Evolutionary conservation across 257 asterid genomes (phyloP), one percentile per base, ranked within the genome.

Genomic region (Paraleonurus japonicus): DNA sequence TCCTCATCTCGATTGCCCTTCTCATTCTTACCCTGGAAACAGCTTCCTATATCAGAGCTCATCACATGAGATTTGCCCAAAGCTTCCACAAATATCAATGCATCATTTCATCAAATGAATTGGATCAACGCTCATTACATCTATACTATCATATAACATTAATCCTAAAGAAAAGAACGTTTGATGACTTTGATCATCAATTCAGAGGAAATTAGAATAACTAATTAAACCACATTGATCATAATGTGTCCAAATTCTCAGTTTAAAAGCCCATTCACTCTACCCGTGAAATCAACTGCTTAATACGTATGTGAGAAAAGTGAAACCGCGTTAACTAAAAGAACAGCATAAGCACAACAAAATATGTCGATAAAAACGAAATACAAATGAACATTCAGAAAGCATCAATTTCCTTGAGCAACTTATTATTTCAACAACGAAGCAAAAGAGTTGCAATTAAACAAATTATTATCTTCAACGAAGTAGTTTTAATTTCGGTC

Each of bases 31-130:
- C 47, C 47, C 15, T 4, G 51, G 19, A 43, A 43, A 43, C 43
- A 35, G 43, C 19, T 3, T 43, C 51, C 19, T 13, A 43, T 12
- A 13, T 43, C 19, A 15, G 51, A 43, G 81, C 64, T 66, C 75
- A 80, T 73, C 79, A 80, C 73, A 47, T 47, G 10, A 90, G 74
- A 71, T 83, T 85, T 43, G 82, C 75, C 97, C 94, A 85, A 68
- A 17, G 35, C 35, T 37, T 75, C 88, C 10, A 70, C 77, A 50
- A 67, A 37, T 30, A 72, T 20, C 65, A 78, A 37, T 13, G 51
- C 23, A 13, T 13, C 71, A 51, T 51, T 5, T 48, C 60, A 16
- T 65, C 70, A 71, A 9, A 78, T 20, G 30, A 59, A 28, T 47
- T n/a, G 26, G 35, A 13, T 43, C 19, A 7, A 43, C 13, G 51